phyloP scores from a whole-genome alignment of 192 early-diverging fungal species.

The Endogone sp. region DNA sequence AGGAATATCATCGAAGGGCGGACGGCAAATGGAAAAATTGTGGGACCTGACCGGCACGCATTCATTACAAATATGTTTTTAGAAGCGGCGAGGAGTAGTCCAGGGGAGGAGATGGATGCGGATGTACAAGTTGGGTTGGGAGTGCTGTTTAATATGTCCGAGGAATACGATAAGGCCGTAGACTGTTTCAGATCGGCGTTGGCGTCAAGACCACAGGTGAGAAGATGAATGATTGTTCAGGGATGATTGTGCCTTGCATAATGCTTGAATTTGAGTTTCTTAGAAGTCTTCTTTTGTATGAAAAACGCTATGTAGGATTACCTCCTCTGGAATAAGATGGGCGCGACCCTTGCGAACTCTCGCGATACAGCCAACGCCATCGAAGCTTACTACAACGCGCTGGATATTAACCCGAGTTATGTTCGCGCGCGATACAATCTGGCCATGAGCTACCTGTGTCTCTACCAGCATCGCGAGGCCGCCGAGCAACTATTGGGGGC shows the following conservation, averaged over 20 bases:
- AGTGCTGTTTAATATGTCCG: constrained; percentile 89
- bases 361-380: constrained; percentile 73
- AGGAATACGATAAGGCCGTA: constrained; percentile 93
- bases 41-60: constrained; percentile 55
- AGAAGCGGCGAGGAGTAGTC: constrained; percentile 63
- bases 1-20: constrained; percentile 27
- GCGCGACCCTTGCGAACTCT: constrained; percentile 93
- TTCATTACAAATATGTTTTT: constrained; percentile 75
- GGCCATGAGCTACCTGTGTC: constrained; percentile 86
- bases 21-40: constrained; percentile 28
- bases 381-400: constrained; percentile 90
- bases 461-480: constrained; percentile 84
- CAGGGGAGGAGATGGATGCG: constrained; percentile 73
- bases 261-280: constrained; percentile 2
- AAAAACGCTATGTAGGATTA: constrained; percentile 61
- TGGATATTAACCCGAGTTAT: constrained; percentile 93
- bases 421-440: constrained; percentile 97
- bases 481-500: constrained; percentile 91
- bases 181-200: constrained; percentile 97
- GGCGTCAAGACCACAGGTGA: constrained; percentile 69
- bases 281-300: neutral
- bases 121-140: constrained; percentile 94
- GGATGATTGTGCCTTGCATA: neutral
- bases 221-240: no score
- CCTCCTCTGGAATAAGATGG: constrained; percentile 94